These are phyloP conservation scores for Erythrobasidium hasegawianum DNA, from an alignment of 1,284 basidiomycete species.

Conservation along the genomic window DNA sequence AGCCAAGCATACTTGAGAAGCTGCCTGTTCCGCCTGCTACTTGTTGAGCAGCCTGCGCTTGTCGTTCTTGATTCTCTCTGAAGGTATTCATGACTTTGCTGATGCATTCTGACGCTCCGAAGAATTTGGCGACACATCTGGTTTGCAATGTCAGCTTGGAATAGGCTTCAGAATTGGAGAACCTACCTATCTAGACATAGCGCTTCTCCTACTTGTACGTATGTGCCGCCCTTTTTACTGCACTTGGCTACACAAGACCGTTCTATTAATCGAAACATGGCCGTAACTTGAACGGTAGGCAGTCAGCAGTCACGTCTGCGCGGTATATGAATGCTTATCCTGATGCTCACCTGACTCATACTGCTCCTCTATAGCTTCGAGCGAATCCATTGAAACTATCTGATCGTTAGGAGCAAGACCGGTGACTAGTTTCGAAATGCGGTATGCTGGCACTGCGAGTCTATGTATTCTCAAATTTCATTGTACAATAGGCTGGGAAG, in stretches of 20 bases:
- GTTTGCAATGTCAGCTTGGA: not conserved
- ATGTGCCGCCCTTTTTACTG: not conserved
- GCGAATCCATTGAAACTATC: not conserved
- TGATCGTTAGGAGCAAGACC: too few species aligned
- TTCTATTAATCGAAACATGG: not conserved
- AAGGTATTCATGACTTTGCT: constrained; percentile 2
- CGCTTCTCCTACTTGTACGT: constrained; percentile 3
- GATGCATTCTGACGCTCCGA: not conserved
- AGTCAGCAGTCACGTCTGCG: too few species aligned
- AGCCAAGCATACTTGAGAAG: not conserved
- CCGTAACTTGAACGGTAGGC: too few species aligned
- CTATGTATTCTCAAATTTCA: too few species aligned
- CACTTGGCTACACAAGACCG: not conserved
- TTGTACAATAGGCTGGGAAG: too few species aligned
- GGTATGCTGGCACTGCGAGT: too few species aligned
- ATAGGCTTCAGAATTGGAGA: not conserved
- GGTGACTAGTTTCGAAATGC: too few species aligned
- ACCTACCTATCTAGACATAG: constrained; percentile 2
- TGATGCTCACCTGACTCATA: not conserved
- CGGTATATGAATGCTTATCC: too few species aligned
- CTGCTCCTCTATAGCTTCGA: not conserved
- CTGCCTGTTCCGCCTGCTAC: constrained; percentile 2
- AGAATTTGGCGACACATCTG: constrained; percentile 3
- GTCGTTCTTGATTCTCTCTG: not conserved
- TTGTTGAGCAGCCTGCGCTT: not conserved